Base-by-base conservation (phyloP, 169 alveolate genomes). In the Cryptosporidium ryanae region DNA sequence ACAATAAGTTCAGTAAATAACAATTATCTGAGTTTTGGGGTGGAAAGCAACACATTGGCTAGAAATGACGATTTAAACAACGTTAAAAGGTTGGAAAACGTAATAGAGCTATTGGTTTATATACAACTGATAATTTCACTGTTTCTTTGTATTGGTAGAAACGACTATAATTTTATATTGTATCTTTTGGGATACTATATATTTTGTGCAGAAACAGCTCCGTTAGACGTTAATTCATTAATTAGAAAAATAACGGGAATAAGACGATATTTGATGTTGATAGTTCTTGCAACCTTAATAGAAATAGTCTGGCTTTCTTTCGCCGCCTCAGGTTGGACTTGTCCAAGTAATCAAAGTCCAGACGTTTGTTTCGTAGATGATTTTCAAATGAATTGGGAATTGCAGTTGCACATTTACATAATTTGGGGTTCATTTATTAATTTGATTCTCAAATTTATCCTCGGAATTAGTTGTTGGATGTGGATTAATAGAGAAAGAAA, bases 361-460 rank as follows among this genome's bases (percentile, higher is more conserved):
- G 87, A 76, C 18, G 71, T 61, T 25, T 76, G 87, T 59, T 76
- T 76, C 46, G 87, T 76, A n/a, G 87, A 76, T 15, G 87, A 76
- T 50, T 76, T 76, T 61, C 87, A 76, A 31, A 76, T 76, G 87
- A 76, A 76, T 76, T 76, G 76, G 87, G 87, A 76, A 27, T 76
- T 29, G 15, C 57, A 61, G 61, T 43, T 76, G 38, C 87, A 76
- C 46, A 64, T 57, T 10, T 59, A 38, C 25, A 48, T 76, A 27
- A 57, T 76, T 44, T 76, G 87, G 87, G 87, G 87, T 18, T 76
- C 87, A 3, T 17, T 59, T 18, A n/a, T 76, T 13, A 76, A 76
- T 70, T 76, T 76, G 8, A 34, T 76, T 8, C 71, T 76, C 17
- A 76, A 76, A 23, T 43, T 55, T 13, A 63, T 76, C 23, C 50